Evolutionary conservation across 768 basidiomycete species (phyloP).

Genomic region (Lactarius indigo): DNA sequence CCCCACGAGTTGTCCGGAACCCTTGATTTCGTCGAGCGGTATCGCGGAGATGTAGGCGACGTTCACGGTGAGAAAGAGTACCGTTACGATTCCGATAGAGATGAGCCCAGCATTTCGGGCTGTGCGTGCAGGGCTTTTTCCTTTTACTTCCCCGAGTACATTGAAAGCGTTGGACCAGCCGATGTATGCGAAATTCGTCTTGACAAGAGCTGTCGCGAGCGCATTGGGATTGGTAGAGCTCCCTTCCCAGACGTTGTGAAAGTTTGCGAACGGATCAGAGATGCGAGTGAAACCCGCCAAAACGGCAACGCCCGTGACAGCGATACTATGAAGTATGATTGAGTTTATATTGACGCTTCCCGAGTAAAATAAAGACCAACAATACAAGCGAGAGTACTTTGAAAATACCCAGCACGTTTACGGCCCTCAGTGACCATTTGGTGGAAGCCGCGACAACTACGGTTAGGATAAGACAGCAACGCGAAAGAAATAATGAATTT

Average conservation of each 20-base stretch:
- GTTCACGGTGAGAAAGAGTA: constrained; percentile 48
- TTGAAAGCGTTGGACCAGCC: constrained; percentile 45
- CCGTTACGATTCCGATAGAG: constrained; percentile 44
- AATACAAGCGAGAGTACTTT: constrained; percentile 29
- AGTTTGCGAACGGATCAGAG: constrained; percentile 32
- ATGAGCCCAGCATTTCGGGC: constrained; percentile 44
- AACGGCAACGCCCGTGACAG: constrained; percentile 29
- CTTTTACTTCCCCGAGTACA: constrained; percentile 40
- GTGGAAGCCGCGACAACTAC: constrained; percentile 31
- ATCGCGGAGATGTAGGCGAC: constrained; percentile 39
- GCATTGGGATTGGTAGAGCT: constrained; percentile 29
- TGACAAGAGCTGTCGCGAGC: constrained; percentile 31
- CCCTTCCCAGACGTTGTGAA: constrained; percentile 31
- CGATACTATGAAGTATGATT: constrained; percentile 25
- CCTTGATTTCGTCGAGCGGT: constrained; percentile 42
- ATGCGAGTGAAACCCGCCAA: constrained; percentile 31
- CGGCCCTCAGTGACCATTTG: constrained; percentile 31
- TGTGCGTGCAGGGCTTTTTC: constrained; percentile 42
- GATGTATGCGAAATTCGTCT: constrained; percentile 31
- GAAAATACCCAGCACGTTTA: constrained; percentile 28
- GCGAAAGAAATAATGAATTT: too few relatives aligned
- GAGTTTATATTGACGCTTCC: not conserved
- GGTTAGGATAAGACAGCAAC: not conserved
- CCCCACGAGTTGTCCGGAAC: constrained; percentile 44
- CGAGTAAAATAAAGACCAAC: constrained; percentile 11